Evolutionary conservation across 371 early-diverging fungal species (phyloP).

Genomic region (Basidiobolus meristosporus): DNA sequence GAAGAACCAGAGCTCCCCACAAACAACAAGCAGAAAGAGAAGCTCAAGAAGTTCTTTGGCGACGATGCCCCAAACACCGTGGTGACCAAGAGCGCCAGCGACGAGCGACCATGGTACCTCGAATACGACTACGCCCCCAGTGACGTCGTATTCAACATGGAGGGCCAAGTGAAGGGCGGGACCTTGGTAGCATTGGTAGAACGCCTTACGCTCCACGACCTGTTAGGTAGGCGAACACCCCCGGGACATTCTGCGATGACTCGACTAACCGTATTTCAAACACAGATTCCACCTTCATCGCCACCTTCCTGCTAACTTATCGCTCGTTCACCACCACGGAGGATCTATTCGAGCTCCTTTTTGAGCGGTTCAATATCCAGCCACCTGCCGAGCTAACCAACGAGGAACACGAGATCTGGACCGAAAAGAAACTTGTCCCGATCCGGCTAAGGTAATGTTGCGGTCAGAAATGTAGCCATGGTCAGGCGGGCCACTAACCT

Average conservation of each 20-base stretch:
- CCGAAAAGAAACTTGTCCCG: slow-evolving; percentile 66
- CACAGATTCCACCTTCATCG: slow-evolving; percentile 35
- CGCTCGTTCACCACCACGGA: slow-evolving; percentile 63
- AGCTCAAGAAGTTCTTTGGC: slow-evolving; percentile 42
- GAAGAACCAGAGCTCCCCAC: slow-evolving; percentile 4
- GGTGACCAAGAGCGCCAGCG: not conserved
- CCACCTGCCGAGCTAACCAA: slow-evolving; percentile 45
- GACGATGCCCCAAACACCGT: slow-evolving; percentile 18
- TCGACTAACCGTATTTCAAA: no score
- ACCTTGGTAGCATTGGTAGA: slow-evolving; percentile 66
- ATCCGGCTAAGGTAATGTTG: slow-evolving; percentile 46
- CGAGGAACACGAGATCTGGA: slow-evolving; percentile 58
- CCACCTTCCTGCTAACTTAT: slow-evolving; percentile 77
- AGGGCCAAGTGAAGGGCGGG: slow-evolving; percentile 79
- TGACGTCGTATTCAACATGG: slow-evolving; percentile 63
- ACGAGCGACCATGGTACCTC: slow-evolving; percentile 42
- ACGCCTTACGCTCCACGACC: slow-evolving; percentile 73
- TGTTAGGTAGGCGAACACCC: slow-evolving; percentile 18
- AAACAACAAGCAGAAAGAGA: slow-evolving; percentile 8
- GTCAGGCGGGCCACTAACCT: no score
- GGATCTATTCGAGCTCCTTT: slow-evolving; percentile 48
- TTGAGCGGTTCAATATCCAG: slow-evolving; percentile 43
- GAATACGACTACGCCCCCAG: slow-evolving; percentile 41
- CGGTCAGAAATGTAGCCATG: no score
- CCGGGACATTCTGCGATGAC: no score